Base-by-base conservation (phyloP, 2,329 filamentous ascomycete species). In the Arthrinium phaeospermum region DNA sequence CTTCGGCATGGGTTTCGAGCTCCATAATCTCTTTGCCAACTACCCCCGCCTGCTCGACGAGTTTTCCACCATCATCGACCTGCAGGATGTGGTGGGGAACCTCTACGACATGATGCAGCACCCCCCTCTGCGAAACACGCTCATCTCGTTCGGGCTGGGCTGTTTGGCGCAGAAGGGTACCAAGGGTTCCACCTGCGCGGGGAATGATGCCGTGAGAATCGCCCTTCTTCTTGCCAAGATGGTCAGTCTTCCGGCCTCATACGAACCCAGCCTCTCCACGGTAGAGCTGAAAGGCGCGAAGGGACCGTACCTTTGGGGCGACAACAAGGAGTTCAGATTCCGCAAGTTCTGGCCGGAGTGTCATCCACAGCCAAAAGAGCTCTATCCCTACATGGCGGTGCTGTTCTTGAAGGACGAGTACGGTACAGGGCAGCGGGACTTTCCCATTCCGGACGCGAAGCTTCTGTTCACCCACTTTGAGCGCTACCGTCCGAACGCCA, bases 11-110 rank as follows among this genome's bases (percentile, higher is more conserved):
- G 24, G 2, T 4, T 53, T 16, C 24, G 49, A 53, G 24, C 49
- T 53, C 4, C 1, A 12, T 0, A 12, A 7, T 12, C 24, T 53
- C 1, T 4, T 53, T 0, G 2, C 1, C 1, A 53, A 24, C 2
- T 53, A 53, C 49, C 49, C 49, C 2, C 24, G 49, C 2, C 2
- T 53, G 12, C 13, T 27, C 1, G 49, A 27, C 2, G 24, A 53
- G 24, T 53, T 14, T 6, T 13, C 49, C 13, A 7, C 14, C 0
- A 4, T 53, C 13, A 30, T 53, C 5, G 51, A 57, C n/a, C 51
- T 57, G 27, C 51, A 57, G 51, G 1, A 7, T 4, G 13, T 57
- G 13, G 51, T 8, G 4, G 0, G 3, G 51, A 4, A 34, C 27
- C 2, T 57, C 1, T 57, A 27, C 14, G 4, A 7, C 24, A 34